A percentile compares a stretch with the other conserved stretches of the same genome.
Conservation (phyloP, 2,329 filamentous ascomycete species). For the Colletotrichum truncatum region DNA sequence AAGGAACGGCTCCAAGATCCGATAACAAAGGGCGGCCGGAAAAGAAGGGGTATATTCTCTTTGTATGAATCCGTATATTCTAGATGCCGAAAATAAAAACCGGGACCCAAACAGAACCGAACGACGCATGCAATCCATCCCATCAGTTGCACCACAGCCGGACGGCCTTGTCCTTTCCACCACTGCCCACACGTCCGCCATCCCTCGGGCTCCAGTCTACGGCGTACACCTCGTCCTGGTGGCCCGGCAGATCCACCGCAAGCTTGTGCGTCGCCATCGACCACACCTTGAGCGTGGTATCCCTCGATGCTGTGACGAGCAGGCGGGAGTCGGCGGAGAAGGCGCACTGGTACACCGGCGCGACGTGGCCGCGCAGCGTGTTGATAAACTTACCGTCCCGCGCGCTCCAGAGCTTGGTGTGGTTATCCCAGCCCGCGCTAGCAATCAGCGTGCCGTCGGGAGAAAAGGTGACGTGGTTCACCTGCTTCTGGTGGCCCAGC, state of each 20-base stretch:
- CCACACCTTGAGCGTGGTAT: conserved; percentile 96
- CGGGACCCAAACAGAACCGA: not conserved
- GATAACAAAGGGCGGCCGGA: not conserved
- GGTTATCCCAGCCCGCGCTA: conserved; percentile 91
- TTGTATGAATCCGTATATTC: conserved; percentile 17
- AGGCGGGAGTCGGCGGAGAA: conserved; percentile 94
- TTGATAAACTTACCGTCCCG: conserved; percentile 81
- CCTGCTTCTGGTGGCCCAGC: conserved; percentile 94
- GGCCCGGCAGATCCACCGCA: conserved; percentile 82
- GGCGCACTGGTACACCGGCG: conserved; percentile 89
- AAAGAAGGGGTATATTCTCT: conserved; percentile 27
- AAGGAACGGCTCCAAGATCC: not conserved
- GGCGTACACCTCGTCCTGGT: conserved; percentile 92
- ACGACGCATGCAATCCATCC: not conserved
- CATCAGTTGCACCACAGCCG: conserved; percentile 70
- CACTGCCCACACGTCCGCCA: conserved; percentile 87
- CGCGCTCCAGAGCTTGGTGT: conserved; percentile 87
- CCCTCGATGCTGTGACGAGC: conserved; percentile 87
- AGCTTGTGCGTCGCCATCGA: conserved; percentile 88
- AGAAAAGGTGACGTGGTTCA: conserved; percentile 95
- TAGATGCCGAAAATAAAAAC: conserved; percentile 7
- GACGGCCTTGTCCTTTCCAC: conserved; percentile 89
- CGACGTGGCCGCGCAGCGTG: conserved; percentile 87
- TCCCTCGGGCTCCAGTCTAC: conserved; percentile 91
- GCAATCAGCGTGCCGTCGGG: conserved; percentile 90